A percentile compares a stretch with the other conserved stretches of the same genome.
Evolutionary conservation across 2,329 filamentous ascomycete genomes (phyloP).

Genomic region (Exophiala spinifera): DNA sequence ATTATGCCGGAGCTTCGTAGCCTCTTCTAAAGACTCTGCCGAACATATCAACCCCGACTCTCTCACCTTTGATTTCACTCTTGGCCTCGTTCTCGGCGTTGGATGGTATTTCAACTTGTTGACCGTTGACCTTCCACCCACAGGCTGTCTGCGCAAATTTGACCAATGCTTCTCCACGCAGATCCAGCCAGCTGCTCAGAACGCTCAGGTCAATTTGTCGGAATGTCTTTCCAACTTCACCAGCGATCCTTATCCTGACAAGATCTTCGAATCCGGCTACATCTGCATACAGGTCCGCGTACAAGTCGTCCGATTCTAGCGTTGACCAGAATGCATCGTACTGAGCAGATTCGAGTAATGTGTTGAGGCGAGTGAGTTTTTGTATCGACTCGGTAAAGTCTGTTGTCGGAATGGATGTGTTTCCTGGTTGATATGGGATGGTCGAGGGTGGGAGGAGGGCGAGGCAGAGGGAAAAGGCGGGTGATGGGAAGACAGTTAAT

Average conservation of each 20-base stretch:
- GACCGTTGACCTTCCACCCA: conserved; percentile 74
- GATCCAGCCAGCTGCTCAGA: conserved; percentile 72
- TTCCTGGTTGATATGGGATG: conserved; percentile 57
- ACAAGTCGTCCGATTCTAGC: conserved; percentile 89
- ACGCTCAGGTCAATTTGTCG: conserved; percentile 67
- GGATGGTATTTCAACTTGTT: conserved; percentile 69
- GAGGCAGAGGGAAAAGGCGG: conserved; percentile 90
- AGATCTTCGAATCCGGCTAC: conserved; percentile 93
- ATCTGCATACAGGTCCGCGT: conserved; percentile 91
- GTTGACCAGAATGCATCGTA: conserved; percentile 92
- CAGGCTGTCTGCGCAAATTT: conserved; percentile 83
- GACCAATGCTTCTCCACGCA: conserved; percentile 62
- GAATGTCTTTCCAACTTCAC: conserved; percentile 77
- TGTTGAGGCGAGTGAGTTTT: conserved; percentile 81
- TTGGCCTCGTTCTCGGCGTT: conserved; percentile 98
- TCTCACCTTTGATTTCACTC: conserved; percentile 91
- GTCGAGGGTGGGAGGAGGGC: conserved; percentile 87
- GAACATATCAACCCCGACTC: conserved; percentile 61
- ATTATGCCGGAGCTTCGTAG: conserved; percentile 74
- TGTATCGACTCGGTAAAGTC: conserved; percentile 79
- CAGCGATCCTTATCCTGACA: conserved; percentile 83
- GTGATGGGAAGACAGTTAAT: conserved; percentile 92
- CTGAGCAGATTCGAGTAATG: conserved; percentile 82
- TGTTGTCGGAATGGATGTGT: conserved; percentile 41
- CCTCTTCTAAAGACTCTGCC: conserved; percentile 72